Percentiles rank a stretch among this genome's conserved stretches.
Conservation (phyloP, 768 basidiomycete species). For the Hydnomerulius pinastri region DNA sequence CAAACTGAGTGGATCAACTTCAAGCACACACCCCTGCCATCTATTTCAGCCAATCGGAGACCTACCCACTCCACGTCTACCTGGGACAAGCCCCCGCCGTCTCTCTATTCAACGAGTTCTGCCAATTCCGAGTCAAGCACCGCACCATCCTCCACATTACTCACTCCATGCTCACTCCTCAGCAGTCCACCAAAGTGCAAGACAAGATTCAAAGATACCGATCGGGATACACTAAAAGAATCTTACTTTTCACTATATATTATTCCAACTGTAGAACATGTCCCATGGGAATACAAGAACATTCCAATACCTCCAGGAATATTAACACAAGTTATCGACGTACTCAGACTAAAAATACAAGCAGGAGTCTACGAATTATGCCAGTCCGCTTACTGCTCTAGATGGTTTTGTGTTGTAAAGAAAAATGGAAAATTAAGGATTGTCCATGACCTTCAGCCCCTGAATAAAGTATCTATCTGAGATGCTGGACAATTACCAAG, state of each 20-base stretch:
- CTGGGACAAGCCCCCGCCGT: too few species aligned
- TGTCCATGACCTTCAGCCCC: slow-evolving; percentile 23
- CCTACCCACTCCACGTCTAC: too few species aligned
- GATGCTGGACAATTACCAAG: background rate
- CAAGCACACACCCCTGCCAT: too few species aligned
- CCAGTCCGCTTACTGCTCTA: slow-evolving; percentile 36
- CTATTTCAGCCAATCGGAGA: too few species aligned
- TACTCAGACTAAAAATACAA: slow-evolving; percentile 28
- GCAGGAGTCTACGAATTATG: slow-evolving; percentile 43
- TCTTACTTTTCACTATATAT: slow-evolving; percentile 35
- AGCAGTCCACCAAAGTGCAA: too few species aligned
- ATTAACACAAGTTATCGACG: slow-evolving; percentile 15
- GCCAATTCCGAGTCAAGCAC: too few species aligned
- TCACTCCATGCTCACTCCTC: too few species aligned
- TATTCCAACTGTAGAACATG: slow-evolving; percentile 35
- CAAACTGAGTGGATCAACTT: too few species aligned
- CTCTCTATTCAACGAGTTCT: too few species aligned
- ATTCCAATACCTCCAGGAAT: slow-evolving; percentile 34
- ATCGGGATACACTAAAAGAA: slow-evolving; percentile 16
- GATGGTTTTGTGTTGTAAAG: slow-evolving; percentile 43
- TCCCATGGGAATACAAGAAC: slow-evolving; percentile 30
- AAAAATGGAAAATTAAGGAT: slow-evolving; percentile 23
- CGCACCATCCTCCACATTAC: too few species aligned
- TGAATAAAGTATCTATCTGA: slow-evolving; percentile 8
- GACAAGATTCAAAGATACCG: slow-evolving; percentile 38